A percentile compares a stretch with the other conserved stretches of the same genome.
These are phyloP conservation scores for Neolentinus lepideus DNA, from an alignment of 1,284 basidiomycete species.

Conservation along the genomic window DNA sequence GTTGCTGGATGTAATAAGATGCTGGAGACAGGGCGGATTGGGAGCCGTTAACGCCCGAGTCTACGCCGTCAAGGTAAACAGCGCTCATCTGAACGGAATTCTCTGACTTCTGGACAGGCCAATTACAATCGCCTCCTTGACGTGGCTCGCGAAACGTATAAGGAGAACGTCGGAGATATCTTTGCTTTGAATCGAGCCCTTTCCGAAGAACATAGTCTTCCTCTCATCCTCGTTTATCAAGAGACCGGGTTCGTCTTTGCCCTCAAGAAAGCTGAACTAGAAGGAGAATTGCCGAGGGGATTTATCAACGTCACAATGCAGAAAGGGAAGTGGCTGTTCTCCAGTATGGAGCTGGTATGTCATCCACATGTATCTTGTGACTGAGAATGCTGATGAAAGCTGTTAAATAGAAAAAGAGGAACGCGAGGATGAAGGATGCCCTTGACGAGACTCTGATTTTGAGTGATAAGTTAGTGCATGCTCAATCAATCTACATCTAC, in stretches of 20 bases:
- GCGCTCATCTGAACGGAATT: background rate
- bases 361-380: background rate
- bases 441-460: constrained; percentile 77
- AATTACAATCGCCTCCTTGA: constrained; percentile 81
- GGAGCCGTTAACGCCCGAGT: constrained; percentile 66
- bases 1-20: constrained; percentile 1
- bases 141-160: constrained; percentile 87
- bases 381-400: background rate
- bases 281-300: constrained; percentile 55
- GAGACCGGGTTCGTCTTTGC: constrained; percentile 67
- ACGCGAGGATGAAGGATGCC: constrained; percentile 78
- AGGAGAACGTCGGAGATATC: constrained; percentile 86
- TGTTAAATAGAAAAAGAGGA: constrained; percentile 65
- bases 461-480: constrained; percentile 55
- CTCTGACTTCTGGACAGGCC: constrained; percentile 33
- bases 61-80: constrained; percentile 71
- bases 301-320: constrained; percentile 66
- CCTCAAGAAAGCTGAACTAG: constrained; percentile 55
- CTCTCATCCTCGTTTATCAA: constrained; percentile 61
- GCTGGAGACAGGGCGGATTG: constrained; percentile 48
- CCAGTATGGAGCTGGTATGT: constrained; percentile 72
- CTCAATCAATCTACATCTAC: background rate
- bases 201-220: constrained; percentile 54
- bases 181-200: constrained; percentile 55
- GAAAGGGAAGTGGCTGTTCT: constrained; percentile 70